Evolutionary conservation across 2,329 filamentous ascomycete genomes (phyloP), one percentile per base, ranked within the genome.

Genomic region (Diaporthe sp.): DNA sequence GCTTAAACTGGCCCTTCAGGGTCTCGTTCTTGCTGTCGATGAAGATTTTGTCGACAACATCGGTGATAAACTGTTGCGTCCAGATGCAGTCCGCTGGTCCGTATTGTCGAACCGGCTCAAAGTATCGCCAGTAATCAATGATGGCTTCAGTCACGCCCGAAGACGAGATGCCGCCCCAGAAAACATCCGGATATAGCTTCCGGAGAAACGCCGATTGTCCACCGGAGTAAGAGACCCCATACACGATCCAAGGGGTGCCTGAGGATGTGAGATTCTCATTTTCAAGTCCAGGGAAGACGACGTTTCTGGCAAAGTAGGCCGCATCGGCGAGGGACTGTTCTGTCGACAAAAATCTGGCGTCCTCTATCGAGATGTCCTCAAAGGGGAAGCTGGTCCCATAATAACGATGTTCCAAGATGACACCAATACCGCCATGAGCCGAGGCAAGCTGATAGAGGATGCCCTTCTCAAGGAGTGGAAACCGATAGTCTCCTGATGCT

Each of bases 351-450:
- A 97, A 97, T 6, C 95, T 92, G 77, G 97, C 85, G 79, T 90
- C 95, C 81, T 93, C 85, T 0, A 91, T 92, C 78, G 84, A 87
- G 46, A 96, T 86, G 79, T 96, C 89, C 1, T 87, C 82, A 0
- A 90, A 90, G 0, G 95, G 94, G 73, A 92, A 92, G 81, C 93
- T 95, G 19, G 88, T 88, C 73, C 95, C 95, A 81, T 97, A 97
- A 86, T 97, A 98, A 42, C 95, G 91, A 81, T 98, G 95, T 85
- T 97, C 95, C 3, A 97, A 88, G 69, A 97, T 90, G 4, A 97
- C 93, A 7, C 92, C 94, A 42, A 97, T 85, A 2, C 95, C 95
- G 74, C 92, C 86, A 0, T 93, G 94, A 0, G 93, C 93, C 79
- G 92, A 86, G 9, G 93, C 90, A 31, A 98, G 87, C 78, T 94